These are phyloP conservation scores for Neoboletus magnificus DNA, from an alignment of 768 basidiomycete species.

Conservation along the genomic window DNA sequence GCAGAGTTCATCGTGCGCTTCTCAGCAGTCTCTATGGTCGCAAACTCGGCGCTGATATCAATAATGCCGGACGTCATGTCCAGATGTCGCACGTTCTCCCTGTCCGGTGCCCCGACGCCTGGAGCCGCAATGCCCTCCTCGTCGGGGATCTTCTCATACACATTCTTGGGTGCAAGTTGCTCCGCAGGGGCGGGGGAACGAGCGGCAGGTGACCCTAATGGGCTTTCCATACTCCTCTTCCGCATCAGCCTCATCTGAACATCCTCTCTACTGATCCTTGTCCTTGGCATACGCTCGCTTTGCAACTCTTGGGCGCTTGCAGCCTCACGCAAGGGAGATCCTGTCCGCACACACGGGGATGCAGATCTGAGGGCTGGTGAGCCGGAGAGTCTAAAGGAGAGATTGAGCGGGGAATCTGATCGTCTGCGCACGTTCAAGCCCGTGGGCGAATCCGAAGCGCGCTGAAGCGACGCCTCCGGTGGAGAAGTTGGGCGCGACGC, in stretches of 20 bases:
- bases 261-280: constrained; percentile 52
- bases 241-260: constrained; percentile 48
- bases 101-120: constrained; percentile 6
- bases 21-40: constrained; percentile 48
- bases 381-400: constrained; percentile 12
- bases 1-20: constrained; percentile 32
- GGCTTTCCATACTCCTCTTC: constrained; percentile 44
- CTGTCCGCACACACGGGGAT: constrained; percentile 23
- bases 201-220: constrained; percentile 24
- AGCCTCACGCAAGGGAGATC: constrained; percentile 28
- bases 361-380: constrained; percentile 19
- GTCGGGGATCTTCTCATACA: neutral
- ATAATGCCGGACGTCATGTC: constrained; percentile 36
- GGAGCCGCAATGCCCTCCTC: neutral
- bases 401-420: constrained; percentile 24
- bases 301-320: constrained; percentile 22
- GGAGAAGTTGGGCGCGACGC: constrained; percentile 12
- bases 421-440: constrained; percentile 14
- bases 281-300: constrained; percentile 27
- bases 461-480: constrained; percentile 5
- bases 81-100: constrained; percentile 34
- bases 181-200: constrained; percentile 8
- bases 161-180: neutral
- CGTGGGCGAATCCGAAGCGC: constrained; percentile 19
- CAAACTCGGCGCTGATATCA: constrained; percentile 46